Base-by-base conservation (phyloP, 2,329 filamentous ascomycete species). In the Tolypocladium cylindrosporum region DNA sequence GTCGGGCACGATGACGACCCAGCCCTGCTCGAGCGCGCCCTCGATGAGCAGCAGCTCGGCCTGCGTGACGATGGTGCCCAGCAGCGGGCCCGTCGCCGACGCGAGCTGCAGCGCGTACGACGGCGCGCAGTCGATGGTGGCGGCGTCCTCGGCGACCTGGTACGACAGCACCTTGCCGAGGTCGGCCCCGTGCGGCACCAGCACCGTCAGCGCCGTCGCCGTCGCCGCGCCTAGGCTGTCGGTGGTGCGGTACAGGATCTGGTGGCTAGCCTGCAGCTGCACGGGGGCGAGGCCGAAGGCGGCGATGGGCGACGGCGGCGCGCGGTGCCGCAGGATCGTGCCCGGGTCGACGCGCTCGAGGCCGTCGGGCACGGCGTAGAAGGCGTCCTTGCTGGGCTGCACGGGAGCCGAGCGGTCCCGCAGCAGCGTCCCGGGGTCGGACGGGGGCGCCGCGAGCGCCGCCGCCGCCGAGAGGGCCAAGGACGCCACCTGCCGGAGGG, bases 1-100 rank as follows among this genome's bases (percentile, higher is more conserved):
- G 61, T 81, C 79, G 0, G 79, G 77, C 70, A 76, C 66, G 19
- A 72, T 75, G 31, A 82, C 74, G 24, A 75, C 68, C 77, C 77
- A 80, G 8, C 77, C 77, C 61, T 69, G 58, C 7, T 69, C 67
- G 2, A 82, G 72, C 10, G 61, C 62, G 1, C 58, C 60, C 43
- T 67, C 60, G 10, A 66, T 55, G 9, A 67, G 61, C 6, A 68
- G 57, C 4, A 67, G 24, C 56, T 68, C 63, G 4, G 56, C 27
- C 53, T 66, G 60, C 8, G 64, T 64, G 2, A 61, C 63, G 34
- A 70, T 66, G 11, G 72, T 71, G 9, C 73, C 71, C 55, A 78
- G 65, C 6, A 74, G 14, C 0, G 58, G 55, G 8, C 54, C 57
- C 27, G 58, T 58, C 14, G 54, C 45, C 6, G 57, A 56, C 6